Conservation (phyloP, 2,329 filamentous ascomycete species). For the Chlorencoelia australis region DNA sequence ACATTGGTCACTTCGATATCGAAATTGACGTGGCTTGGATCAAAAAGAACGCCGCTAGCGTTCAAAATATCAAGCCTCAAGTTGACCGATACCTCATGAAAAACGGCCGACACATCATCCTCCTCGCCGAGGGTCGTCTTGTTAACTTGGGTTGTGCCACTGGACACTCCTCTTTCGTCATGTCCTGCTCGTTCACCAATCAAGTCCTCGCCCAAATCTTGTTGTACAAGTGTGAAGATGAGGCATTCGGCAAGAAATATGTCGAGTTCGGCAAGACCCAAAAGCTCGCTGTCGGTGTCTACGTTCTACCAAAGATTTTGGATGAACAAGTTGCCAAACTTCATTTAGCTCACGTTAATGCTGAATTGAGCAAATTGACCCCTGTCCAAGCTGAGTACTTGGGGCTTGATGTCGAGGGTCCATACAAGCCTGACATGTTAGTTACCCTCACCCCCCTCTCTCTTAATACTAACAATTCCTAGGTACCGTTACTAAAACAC, state of each 20-base stretch:
- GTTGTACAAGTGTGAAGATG: constrained; percentile 87
- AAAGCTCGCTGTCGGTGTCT: constrained; percentile 87
- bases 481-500: constrained; percentile 30
- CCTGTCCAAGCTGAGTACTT: constrained; percentile 90
- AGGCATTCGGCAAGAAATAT: constrained; percentile 85
- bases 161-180: constrained; percentile 98
- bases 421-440: constrained; percentile 93
- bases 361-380: constrained; percentile 80
- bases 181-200: constrained; percentile 99
- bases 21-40: constrained; percentile 99
- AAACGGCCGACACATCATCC: constrained; percentile 93
- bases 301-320: constrained; percentile 95
- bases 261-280: constrained; percentile 88
- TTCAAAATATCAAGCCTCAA: constrained; percentile 99
- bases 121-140: constrained; percentile 94
- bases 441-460: constrained; percentile 21
- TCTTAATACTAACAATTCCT: constrained; percentile 9
- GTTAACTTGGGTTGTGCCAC: constrained; percentile 99
- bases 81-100: constrained; percentile 96
- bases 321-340: constrained; percentile 97
- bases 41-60: constrained; percentile 88
- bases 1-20: constrained; percentile 99
- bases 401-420: constrained; percentile 73
- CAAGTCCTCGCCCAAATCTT: constrained; percentile 99
- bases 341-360: constrained; percentile 89